Conservation (phyloP, 495 filamentous ascomycete species). For the Annulohypoxylon bovei region DNA sequence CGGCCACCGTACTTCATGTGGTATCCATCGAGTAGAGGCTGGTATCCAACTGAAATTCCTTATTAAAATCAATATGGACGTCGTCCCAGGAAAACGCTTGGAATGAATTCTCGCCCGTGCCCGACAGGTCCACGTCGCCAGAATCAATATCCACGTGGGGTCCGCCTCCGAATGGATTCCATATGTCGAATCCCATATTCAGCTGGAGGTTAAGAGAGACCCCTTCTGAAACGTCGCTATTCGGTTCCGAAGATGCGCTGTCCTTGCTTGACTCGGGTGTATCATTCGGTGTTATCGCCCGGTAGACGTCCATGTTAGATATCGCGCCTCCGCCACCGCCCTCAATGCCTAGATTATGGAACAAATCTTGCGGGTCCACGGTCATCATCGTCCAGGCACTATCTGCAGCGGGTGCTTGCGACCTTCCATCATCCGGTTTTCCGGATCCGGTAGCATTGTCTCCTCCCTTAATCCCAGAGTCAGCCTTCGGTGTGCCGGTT, state of each 20-base stretch:
- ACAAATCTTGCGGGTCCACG: slow-evolving; percentile 59
- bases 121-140: slow-evolving; percentile 8
- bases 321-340: slow-evolving; percentile 54
- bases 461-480: slow-evolving; percentile 28
- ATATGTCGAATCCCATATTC: slow-evolving; percentile 56
- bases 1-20: slow-evolving; percentile 31
- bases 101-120: slow-evolving; percentile 23
- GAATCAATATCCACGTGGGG: neutral
- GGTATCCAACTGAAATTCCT: slow-evolving; percentile 55
- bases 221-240: slow-evolving; percentile 62
- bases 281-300: slow-evolving; percentile 62
- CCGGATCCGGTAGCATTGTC: slow-evolving; percentile 26
- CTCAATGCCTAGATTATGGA: slow-evolving; percentile 47
- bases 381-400: slow-evolving; percentile 53
- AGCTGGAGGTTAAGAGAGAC: slow-evolving; percentile 49
- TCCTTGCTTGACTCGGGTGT: slow-evolving; percentile 67
- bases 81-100: slow-evolving; percentile 51
- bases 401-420: slow-evolving; percentile 29
- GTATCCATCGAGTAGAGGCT: slow-evolving; percentile 56
- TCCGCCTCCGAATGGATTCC: slow-evolving; percentile 54
- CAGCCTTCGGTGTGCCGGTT: slow-evolving; percentile 37
- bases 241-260: slow-evolving; percentile 61
- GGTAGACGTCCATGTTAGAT: slow-evolving; percentile 58
- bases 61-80: slow-evolving; percentile 50
- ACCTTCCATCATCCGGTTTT: slow-evolving; percentile 34